Conservation (phyloP, 257 asterid genomes). For the Cruciata laevipes region DNA sequence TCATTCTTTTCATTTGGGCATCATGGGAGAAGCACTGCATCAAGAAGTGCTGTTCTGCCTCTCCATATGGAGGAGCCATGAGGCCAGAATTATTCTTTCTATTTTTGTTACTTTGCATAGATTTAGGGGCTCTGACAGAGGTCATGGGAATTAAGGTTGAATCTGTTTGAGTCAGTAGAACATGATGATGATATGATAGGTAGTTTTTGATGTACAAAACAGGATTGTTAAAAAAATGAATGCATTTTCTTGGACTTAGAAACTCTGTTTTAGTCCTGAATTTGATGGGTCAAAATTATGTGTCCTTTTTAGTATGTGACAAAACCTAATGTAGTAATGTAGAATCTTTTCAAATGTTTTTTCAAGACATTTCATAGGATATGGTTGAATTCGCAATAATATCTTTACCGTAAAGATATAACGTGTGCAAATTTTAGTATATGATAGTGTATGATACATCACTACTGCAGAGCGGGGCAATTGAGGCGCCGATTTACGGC, state of each 20-base stretch:
- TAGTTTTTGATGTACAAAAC: slow-evolving; percentile 15
- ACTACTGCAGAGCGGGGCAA: too few relatives aligned
- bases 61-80: slow-evolving; percentile 38
- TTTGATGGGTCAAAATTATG: neutral
- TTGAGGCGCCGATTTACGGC: too few relatives aligned
- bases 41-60: slow-evolving; percentile 70
- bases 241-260: neutral
- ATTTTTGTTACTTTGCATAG: neutral
- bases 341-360: too few relatives aligned
- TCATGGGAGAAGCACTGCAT: slow-evolving; percentile 49
- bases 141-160: slow-evolving; percentile 1
- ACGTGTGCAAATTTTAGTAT: too few relatives aligned
- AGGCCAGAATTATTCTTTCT: neutral
- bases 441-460: too few relatives aligned
- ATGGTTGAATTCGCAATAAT: too few relatives aligned
- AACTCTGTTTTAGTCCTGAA: neutral
- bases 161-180: neutral
- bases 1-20: slow-evolving; percentile 79
- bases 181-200: neutral
- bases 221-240: neutral
- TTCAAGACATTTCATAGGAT: too few relatives aligned
- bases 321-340: too few relatives aligned
- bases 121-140: slow-evolving; percentile 1
- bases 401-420: too few relatives aligned
- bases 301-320: too few relatives aligned